Conservation (phyloP, 495 filamentous ascomycete species). For the Elaphomyces granulatus region DNA sequence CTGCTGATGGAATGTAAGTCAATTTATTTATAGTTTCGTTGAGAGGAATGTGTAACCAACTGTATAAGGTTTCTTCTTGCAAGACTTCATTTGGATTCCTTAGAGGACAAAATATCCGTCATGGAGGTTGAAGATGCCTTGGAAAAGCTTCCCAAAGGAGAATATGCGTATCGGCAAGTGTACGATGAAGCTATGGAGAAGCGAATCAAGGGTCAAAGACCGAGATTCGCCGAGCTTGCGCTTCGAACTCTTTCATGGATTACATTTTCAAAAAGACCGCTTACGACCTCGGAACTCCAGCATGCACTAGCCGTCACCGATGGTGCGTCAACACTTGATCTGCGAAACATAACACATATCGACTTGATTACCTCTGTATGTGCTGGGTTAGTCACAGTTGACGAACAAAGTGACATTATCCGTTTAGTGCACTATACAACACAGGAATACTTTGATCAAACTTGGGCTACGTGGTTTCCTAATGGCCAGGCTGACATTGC, state of each 20-base stretch:
- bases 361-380: constrained; percentile 17
- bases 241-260: constrained; percentile 16
- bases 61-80: constrained; percentile 28
- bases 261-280: constrained; percentile 13
- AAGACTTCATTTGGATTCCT: constrained; percentile 11
- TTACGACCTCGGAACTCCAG: constrained; percentile 14
- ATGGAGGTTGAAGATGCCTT: constrained; percentile 17
- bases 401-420: constrained; percentile 18
- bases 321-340: constrained; percentile 7
- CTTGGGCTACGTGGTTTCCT: constrained; percentile 11
- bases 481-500: constrained; percentile 17
- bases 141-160: constrained; percentile 13
- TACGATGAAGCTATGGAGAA: constrained; percentile 26
- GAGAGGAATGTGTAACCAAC: background rate
- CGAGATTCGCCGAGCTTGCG: constrained; percentile 14
- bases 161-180: constrained; percentile 3
- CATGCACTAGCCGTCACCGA: constrained; percentile 22
- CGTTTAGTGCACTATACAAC: constrained; percentile 18
- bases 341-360: constrained; percentile 13
- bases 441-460: constrained; percentile 21
- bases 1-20: constrained; percentile 14
- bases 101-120: constrained; percentile 17
- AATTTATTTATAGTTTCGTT: background rate
- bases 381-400: constrained; percentile 21
- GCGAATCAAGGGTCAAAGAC: constrained; percentile 21